A percentile compares a stretch with the other conserved stretches of the same genome.
Conservation (phyloP, 805 yeast species). For the Jamesozyma hellenica region DNA sequence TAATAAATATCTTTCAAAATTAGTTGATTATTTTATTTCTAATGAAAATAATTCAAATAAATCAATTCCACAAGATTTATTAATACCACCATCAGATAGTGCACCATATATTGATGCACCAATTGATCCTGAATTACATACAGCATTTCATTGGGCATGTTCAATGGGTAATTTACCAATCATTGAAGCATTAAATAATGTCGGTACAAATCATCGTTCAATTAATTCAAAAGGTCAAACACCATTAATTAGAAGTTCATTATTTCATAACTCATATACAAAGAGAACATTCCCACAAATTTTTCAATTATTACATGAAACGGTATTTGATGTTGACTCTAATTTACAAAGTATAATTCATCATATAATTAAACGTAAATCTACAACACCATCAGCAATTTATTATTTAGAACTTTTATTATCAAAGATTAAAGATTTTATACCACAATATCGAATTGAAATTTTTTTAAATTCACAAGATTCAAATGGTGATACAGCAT, state of each 20-base stretch:
- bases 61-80: slow-evolving; percentile 20
- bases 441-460: slow-evolving; percentile 50
- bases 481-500: slow-evolving; percentile 75
- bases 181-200: slow-evolving; percentile 61
- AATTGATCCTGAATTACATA: slow-evolving; percentile 89
- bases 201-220: slow-evolving; percentile 56
- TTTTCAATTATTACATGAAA: slow-evolving; percentile 63
- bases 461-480: slow-evolving; percentile 57
- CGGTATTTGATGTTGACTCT: slow-evolving; percentile 68
- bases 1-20: slow-evolving; percentile 23
- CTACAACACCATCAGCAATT: slow-evolving; percentile 67
- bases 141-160: slow-evolving; percentile 96
- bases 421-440: slow-evolving; percentile 58
- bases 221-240: slow-evolving; percentile 70
- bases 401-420: slow-evolving; percentile 73
- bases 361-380: slow-evolving; percentile 65
- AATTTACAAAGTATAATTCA: slow-evolving; percentile 74
- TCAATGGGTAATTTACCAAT: slow-evolving; percentile 81
- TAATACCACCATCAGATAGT: slow-evolving; percentile 25
- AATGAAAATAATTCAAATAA: slow-evolving; percentile 22
- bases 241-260: slow-evolving; percentile 73
- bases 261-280: slow-evolving; percentile 81
- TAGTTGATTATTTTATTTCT: slow-evolving; percentile 29
- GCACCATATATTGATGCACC: slow-evolving; percentile 49
- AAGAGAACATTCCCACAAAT: slow-evolving; percentile 70